A percentile compares a stretch with the other conserved stretches of the same genome.
Evolutionary conservation across 163 green algal species (phyloP).

Genomic region (Chlorella variabilis): DNA sequence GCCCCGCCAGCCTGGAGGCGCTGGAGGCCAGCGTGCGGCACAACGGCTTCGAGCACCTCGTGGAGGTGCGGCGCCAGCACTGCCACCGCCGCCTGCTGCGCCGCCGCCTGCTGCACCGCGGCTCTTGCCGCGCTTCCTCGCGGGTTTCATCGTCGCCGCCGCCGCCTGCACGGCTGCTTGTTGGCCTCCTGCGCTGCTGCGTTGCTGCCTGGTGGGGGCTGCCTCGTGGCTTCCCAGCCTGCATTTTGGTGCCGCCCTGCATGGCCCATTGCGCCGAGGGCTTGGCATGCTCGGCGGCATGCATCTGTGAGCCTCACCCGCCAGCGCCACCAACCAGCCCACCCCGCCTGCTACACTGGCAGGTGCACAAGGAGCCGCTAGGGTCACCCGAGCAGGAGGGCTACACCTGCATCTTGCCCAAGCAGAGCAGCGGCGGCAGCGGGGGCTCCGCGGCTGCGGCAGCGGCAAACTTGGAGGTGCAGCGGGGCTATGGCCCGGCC

Average conservation of each 20-base stretch:
- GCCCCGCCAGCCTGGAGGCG: constrained; percentile 57
- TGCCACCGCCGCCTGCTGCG: neutral
- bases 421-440: neutral
- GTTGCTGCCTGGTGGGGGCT: too few relatives aligned
- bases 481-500: constrained; percentile 46
- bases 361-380: constrained; percentile 51
- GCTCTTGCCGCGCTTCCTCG: too few relatives aligned
- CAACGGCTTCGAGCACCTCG: constrained; percentile 80
- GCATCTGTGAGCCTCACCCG: too few relatives aligned
- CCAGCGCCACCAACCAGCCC: too few relatives aligned
- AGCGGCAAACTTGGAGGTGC: constrained; percentile 16
- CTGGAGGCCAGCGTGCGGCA: constrained; percentile 70
- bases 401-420: constrained; percentile 48
- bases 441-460: neutral
- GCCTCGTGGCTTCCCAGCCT: too few relatives aligned
- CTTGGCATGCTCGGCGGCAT: too few relatives aligned
- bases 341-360: too few relatives aligned
- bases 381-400: constrained; percentile 40
- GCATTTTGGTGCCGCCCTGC: too few relatives aligned
- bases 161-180: too few relatives aligned
- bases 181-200: too few relatives aligned
- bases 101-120: neutral
- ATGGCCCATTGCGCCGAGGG: too few relatives aligned
- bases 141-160: too few relatives aligned
- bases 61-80: constrained; percentile 44